phyloP scores from a whole-genome alignment of 164 flowering plant genomes.

The Berberis thunbergii region DNA sequence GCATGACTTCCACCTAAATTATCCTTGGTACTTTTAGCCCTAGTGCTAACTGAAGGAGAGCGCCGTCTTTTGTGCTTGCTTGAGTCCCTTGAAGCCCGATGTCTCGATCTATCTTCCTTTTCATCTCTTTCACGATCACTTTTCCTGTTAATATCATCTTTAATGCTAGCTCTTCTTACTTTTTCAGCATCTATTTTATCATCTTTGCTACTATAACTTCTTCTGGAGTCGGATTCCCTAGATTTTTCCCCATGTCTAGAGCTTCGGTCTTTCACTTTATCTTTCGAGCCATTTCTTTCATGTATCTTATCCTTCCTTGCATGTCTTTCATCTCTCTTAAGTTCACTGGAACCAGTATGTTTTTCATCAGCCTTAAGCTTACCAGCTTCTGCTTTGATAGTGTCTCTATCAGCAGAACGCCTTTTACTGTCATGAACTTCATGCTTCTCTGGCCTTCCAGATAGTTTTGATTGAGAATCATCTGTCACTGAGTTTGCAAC shows the following conservation, averaged over 20 bases:
- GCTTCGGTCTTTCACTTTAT: slow-evolving; percentile 33
- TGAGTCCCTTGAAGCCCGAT: slow-evolving; percentile 33
- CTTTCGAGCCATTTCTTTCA: slow-evolving; percentile 40
- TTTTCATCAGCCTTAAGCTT: slow-evolving; percentile 25
- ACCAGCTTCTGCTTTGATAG: slow-evolving; percentile 17
- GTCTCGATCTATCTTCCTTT: slow-evolving; percentile 49
- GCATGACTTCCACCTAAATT: slow-evolving; percentile 26
- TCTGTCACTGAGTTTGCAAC: slow-evolving; percentile 16
- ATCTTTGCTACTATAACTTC: slow-evolving; percentile 34
- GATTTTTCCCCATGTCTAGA: slow-evolving; percentile 28
- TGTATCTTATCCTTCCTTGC: slow-evolving; percentile 32
- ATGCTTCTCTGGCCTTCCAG: slow-evolving; percentile 16
- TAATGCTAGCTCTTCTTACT: slow-evolving; percentile 26
- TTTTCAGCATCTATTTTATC: slow-evolving; percentile 38
- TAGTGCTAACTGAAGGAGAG: slow-evolving; percentile 48
- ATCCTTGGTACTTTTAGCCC: slow-evolving; percentile 50
- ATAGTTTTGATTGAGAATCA: slow-evolving; percentile 22
- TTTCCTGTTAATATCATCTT: slow-evolving; percentile 41
- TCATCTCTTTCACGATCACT: slow-evolving; percentile 42
- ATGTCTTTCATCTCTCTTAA: slow-evolving; percentile 33
- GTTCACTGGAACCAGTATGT: slow-evolving; percentile 24
- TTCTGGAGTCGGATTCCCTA: slow-evolving; percentile 42
- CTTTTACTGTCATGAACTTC: slow-evolving; percentile 20
- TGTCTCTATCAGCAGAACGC: slow-evolving; percentile 26
- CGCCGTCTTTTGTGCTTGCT: slow-evolving; percentile 54